Base-by-base conservation (phyloP, 2,329 filamentous ascomycete genomes). In the Stemphylium lycopersici region DNA sequence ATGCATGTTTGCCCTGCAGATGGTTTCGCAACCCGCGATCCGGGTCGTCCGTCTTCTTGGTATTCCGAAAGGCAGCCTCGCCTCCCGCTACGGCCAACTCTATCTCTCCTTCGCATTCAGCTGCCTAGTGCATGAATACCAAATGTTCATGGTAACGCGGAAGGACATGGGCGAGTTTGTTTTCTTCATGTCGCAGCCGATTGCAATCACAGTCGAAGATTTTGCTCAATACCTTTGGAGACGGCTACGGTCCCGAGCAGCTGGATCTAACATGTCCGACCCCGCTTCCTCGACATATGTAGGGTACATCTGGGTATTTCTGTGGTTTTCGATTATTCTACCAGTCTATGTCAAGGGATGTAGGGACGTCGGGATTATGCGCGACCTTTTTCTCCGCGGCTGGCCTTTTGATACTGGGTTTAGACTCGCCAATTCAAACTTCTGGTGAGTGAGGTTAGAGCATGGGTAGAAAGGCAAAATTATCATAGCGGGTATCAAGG, bases 141-240 rank as follows among this genome's bases (percentile, higher is more conserved):
- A 47, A 15, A 51, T 58, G 48, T 50, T 56, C 43, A 50, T 38
- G 16, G 34, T n/a, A 41, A 44, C 33, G 18, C 53, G 49, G 8
- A 59, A 33, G 31, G 43, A 59, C n/a, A 54, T 46, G 44, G 34
- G 47, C n/a, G 43, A 51, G 12, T 15, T 45, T 0, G 18, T 52
- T 11, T 29, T 11, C 36, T 51, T 50, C 26, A 48, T 52, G 48
- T 56, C 49, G 4, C 49, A 47, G 33, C 24, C 46, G 20, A n/a
- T 20, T 20, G 41, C 26, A 4, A 43, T 52, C 24, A 34, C 33
- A 2, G 2, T 47, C 22, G 47, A 59, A 24, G 29, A 32, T 7
- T 7, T 45, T 13, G 29, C 49, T 15, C 47, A 39, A 20, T 48
- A 20, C 36, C 12, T 43, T 3, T 41, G 31, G 16, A 18, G 26